phyloP scores from a whole-genome alignment of 805 yeast genomes.

The Candida maris region DNA sequence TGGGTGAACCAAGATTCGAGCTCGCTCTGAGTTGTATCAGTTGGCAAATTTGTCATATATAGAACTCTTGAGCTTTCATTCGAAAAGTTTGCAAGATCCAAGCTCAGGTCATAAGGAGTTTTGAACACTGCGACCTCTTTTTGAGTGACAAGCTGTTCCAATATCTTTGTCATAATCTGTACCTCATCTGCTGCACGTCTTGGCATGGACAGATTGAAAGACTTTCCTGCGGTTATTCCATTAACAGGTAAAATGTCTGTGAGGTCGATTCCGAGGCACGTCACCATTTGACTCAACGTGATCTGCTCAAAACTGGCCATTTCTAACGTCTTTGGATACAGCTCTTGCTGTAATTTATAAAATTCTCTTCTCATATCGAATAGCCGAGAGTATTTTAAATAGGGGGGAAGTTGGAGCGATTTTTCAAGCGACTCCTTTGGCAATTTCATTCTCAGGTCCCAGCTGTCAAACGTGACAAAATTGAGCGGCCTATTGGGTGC shows the following conservation, averaged over 20 bases:
- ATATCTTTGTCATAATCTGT: conserved; percentile 40
- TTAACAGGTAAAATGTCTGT: conserved; percentile 17
- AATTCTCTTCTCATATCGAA: conserved; percentile 77
- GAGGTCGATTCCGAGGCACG: conserved; percentile 20
- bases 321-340: conserved; percentile 49
- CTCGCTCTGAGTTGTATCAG: conserved; percentile 86
- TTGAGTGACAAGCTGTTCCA: conserved; percentile 45
- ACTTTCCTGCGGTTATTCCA: conserved; percentile 5
- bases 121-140: conserved; percentile 55
- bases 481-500: conserved; percentile 49
- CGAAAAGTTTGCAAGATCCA: conserved; percentile 65
- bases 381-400: conserved; percentile 68
- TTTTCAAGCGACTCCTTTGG: conserved; percentile 81
- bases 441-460: conserved; percentile 73
- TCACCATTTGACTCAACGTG: conserved; percentile 18
- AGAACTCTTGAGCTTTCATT: conserved; percentile 75
- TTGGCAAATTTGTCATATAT: conserved; percentile 74
- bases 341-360: conserved; percentile 59
- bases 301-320: conserved; percentile 28
- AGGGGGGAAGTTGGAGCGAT: conserved; percentile 65
- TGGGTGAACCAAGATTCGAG: conserved; percentile 89
- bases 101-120: conserved; percentile 71
- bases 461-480: conserved; percentile 60
- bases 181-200: conserved; percentile 46
- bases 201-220: conserved; percentile 28